Conservation (phyloP, 306 rosid genomes). For the Acmispon strigosus region DNA sequence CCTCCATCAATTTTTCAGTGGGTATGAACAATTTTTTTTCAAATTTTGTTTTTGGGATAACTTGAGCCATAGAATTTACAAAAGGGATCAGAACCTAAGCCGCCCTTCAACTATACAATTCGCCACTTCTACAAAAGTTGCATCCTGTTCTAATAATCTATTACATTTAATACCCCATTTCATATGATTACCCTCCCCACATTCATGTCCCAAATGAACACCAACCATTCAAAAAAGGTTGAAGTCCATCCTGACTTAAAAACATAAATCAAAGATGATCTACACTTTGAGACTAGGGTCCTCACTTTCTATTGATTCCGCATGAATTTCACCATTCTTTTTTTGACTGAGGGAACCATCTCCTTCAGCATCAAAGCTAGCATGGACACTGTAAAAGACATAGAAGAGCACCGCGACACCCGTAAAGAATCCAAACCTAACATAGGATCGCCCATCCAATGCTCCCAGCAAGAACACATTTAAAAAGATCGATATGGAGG, state of each 20-base stretch:
- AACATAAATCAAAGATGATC: not conserved
- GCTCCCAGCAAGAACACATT: conserved; percentile 74
- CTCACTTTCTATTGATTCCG: conserved; percentile 36
- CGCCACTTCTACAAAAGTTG: conserved; percentile 34
- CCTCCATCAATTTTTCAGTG: too few relatives aligned
- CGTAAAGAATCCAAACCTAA: conserved; percentile 71
- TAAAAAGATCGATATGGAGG: conserved; percentile 67
- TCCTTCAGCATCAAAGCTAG: conserved; percentile 76
- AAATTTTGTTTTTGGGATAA: not conserved
- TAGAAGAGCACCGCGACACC: conserved; percentile 53
- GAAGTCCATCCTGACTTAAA: not conserved
- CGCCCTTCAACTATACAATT: conserved; percentile 45
- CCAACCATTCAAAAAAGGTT: conserved; percentile 22
- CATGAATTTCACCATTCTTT: conserved; percentile 43
- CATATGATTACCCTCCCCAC: conserved; percentile 12
- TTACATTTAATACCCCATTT: not conserved
- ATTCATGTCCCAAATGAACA: conserved; percentile 7
- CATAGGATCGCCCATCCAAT: conserved; percentile 62
- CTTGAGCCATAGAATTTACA: conserved; percentile 22
- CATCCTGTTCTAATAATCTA: conserved; percentile 25
- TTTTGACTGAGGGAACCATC: conserved; percentile 45
- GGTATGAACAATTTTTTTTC: too few relatives aligned
- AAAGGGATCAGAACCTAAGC: conserved; percentile 23
- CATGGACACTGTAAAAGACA: conserved; percentile 82
- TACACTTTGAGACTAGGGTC: conserved; percentile 44